Evolutionary conservation across 495 filamentous ascomycete genomes (phyloP).

Genomic region (Penicillium manginii): DNA sequence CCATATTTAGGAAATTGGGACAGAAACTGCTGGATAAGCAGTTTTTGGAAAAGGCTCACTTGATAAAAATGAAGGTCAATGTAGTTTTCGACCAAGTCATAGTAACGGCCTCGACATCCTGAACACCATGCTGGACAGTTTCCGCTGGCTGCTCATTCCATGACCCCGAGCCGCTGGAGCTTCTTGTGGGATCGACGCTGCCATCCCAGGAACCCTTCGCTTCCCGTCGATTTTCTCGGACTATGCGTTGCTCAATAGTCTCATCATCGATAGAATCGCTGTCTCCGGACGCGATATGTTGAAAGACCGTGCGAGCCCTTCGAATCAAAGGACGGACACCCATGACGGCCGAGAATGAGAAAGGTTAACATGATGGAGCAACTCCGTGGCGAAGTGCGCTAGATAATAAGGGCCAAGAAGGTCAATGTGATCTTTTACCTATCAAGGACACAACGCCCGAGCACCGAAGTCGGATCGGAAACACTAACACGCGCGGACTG

Average conservation of each 20-base stretch:
- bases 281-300: neutral
- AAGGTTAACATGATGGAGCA: neutral
- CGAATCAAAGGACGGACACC: slow-evolving; percentile 11
- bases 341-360: slow-evolving; percentile 8
- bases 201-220: neutral
- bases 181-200: neutral
- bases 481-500: slow-evolving; percentile 7
- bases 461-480: slow-evolving; percentile 13
- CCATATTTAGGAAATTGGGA: neutral
- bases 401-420: neutral
- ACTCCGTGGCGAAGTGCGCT: neutral
- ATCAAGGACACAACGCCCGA: neutral
- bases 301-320: slow-evolving; percentile 15
- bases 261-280: neutral
- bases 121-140: slow-evolving; percentile 36
- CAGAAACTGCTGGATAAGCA: too few species aligned
- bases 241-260: slow-evolving; percentile 6
- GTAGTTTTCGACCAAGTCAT: slow-evolving; percentile 33
- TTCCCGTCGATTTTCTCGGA: neutral
- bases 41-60: slow-evolving; percentile 22
- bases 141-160: slow-evolving; percentile 1
- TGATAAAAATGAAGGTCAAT: slow-evolving; percentile 35
- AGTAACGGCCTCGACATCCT: slow-evolving; percentile 37
- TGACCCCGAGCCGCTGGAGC: slow-evolving; percentile 6
- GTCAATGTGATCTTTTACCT: slow-evolving; percentile 4